Conservation (phyloP, 2,329 filamentous ascomycete genomes). For the Coniella vitis region DNA sequence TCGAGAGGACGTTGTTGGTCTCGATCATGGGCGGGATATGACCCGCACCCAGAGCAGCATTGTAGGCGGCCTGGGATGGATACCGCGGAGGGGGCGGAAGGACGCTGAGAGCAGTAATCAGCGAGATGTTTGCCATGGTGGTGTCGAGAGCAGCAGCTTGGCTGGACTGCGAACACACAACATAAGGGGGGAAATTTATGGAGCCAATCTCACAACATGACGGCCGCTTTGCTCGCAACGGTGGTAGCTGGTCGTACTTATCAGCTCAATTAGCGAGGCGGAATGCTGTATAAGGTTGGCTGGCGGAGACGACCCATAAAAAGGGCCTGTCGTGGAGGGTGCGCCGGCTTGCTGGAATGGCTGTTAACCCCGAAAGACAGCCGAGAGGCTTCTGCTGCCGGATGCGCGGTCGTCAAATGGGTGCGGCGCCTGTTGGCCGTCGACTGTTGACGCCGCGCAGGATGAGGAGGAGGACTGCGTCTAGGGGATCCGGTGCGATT, state of each 20-base stretch:
- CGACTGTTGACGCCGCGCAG: too few species aligned
- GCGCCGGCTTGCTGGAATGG: background rate
- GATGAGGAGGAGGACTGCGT: too few species aligned
- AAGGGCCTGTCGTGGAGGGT: background rate
- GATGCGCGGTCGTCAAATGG: too few species aligned
- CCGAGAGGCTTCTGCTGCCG: background rate
- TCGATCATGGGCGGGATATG: constrained; percentile 73
- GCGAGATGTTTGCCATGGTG: constrained; percentile 15
- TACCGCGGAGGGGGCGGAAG: constrained; percentile 83
- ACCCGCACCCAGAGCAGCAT: constrained; percentile 62
- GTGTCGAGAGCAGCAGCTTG: background rate
- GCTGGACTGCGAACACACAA: background rate
- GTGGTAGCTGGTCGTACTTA: background rate
- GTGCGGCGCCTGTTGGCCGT: too few species aligned
- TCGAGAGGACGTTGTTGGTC: constrained; percentile 83
- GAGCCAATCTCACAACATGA: constrained; percentile 14
- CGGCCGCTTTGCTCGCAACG: background rate
- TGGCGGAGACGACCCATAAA: background rate
- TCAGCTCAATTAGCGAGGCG: background rate
- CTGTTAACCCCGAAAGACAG: background rate
- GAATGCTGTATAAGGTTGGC: constrained; percentile 5
- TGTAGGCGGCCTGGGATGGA: constrained; percentile 65
- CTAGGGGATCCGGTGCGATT: too few species aligned
- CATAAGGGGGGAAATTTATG: background rate
- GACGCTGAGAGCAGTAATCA: constrained; percentile 47